Base-by-base conservation (phyloP, 768 basidiomycete species). In the Brasilioporus rufonigricans region DNA sequence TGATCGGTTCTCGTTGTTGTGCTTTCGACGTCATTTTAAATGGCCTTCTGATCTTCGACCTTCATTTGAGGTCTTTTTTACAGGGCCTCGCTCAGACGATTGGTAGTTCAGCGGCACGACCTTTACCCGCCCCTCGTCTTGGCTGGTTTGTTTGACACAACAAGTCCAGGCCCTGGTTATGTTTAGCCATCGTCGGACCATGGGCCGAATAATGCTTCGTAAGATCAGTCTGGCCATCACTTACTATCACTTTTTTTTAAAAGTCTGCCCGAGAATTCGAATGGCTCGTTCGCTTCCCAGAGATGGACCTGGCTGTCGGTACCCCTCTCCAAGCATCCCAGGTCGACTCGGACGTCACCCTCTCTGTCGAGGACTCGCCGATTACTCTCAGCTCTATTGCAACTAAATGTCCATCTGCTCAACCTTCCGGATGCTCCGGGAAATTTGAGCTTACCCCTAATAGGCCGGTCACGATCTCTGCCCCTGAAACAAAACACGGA, bases 401-500 rank as follows among this genome's bases (percentile, higher is more conserved):
- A 24, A 48, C 50, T 16, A 45, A 41, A 46, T 44, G n/a, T n/a
- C 32, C 21, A n/a, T 44, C 1, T 38, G n/a, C 44, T 41, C 33
- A 24, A n/a, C n/a, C n/a, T n/a, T n/a, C n/a, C n/a, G n/a, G n/a
- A n/a, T n/a, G n/a, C n/a, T n/a, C n/a, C 29, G 6, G 29, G 29
- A 31, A 11, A 5, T 11, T 31, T 5, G 29, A 11, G 29, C 29
- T 31, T 11, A 31, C 29, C 29, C 11, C 29, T 31, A 11, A 46
- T 24, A 12, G 27, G 24, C 53, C 38, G 2, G n/a, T 36, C 46
- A 12, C 6, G n/a, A 26, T 33, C 16, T 19, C 47, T 11, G 9
- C 12, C 32, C 41, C 33, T 9, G 54, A 18, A 36, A 44, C 46
- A 24, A 61, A 61, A 38, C 36, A 52, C 0, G 33, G 52, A 41